Conservation (phyloP, 2,329 filamentous ascomycete genomes). For the Parafenestella ontariensis region DNA sequence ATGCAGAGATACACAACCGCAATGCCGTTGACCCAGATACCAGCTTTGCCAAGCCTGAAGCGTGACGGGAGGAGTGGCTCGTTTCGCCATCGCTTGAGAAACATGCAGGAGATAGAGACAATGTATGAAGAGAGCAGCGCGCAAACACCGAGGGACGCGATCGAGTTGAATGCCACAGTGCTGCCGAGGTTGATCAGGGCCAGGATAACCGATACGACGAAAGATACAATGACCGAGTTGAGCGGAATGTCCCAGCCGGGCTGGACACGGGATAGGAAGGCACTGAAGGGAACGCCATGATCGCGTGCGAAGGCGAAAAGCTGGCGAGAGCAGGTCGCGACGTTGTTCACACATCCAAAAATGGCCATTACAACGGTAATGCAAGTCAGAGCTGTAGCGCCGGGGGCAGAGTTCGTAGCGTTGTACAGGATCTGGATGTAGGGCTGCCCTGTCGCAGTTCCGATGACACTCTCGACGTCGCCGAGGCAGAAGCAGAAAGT, state of each 20-base stretch:
- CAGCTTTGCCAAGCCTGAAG: conserved; percentile 56
- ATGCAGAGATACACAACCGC: conserved; percentile 50
- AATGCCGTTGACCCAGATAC: conserved; percentile 53
- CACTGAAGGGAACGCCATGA: conserved; percentile 21
- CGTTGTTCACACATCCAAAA: conserved; percentile 32
- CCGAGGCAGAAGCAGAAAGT: conserved; percentile 39
- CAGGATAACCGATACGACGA: conserved; percentile 50
- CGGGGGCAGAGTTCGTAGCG: conserved; percentile 28
- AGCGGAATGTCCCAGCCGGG: conserved; percentile 46
- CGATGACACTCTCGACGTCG: conserved; percentile 20
- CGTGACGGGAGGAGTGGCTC: conserved; percentile 53
- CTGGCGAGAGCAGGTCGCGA: conserved; percentile 41
- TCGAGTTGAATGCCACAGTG: conserved; percentile 37
- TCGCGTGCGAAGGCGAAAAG: conserved; percentile 46
- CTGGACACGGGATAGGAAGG: conserved; percentile 19
- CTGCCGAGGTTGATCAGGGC: conserved; percentile 60
- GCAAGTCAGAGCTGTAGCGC: conserved; percentile 26
- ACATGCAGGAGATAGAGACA: conserved; percentile 56
- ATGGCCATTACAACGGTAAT: conserved; percentile 39
- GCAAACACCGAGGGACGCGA: conserved; percentile 31
- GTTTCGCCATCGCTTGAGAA: conserved; percentile 52
- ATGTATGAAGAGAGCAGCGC: conserved; percentile 35
- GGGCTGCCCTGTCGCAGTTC: conserved; percentile 26
- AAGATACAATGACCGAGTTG: conserved; percentile 54
- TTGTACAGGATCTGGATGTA: conserved; percentile 36